Evolutionary conservation across 108 stramenopile species (phyloP).

Genomic region (Cyclotella cryptica): DNA sequence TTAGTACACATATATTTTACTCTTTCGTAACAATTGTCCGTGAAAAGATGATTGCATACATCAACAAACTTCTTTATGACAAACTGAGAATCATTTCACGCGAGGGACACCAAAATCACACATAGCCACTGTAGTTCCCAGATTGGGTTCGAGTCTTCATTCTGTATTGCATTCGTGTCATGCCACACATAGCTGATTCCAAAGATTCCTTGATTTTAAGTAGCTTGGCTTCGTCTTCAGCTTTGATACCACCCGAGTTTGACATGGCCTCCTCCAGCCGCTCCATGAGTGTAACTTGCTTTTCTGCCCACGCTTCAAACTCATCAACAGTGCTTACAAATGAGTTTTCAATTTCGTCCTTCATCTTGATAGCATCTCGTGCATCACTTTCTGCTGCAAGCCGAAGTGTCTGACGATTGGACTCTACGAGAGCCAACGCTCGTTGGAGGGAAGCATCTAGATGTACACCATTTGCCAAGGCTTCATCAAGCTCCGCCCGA

Average conservation of each 20-base stretch:
- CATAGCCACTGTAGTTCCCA: neutral
- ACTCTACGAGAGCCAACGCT: constrained; percentile 30
- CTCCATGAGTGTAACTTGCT: constrained; percentile 22
- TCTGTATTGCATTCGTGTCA: constrained; percentile 9
- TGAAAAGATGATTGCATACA: too few relatives aligned
- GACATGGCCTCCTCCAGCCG: neutral
- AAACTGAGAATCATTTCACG: neutral
- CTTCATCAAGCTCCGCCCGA: constrained; percentile 21
- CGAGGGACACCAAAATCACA: neutral
- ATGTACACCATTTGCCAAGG: constrained; percentile 12
- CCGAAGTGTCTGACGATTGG: constrained; percentile 22
- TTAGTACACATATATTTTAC: too few relatives aligned
- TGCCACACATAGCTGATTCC: constrained; percentile 8
- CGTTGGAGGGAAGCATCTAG: constrained; percentile 14
- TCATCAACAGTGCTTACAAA: constrained; percentile 22
- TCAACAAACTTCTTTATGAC: neutral
- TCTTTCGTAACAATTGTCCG: too few relatives aligned
- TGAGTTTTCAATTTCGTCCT: constrained; percentile 18
- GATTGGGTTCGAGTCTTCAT: constrained; percentile 3
- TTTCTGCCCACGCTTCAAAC: constrained; percentile 27
- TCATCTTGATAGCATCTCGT: constrained; percentile 13
- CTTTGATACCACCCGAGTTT: constrained; percentile 2
- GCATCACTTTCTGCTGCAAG: constrained; percentile 27
- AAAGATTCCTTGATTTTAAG: constrained; percentile 1
- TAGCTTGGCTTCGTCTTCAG: constrained; percentile 5